Conservation (phyloP, 2,329 filamentous ascomycete species). For the Fusarium solani-melongenae region DNA sequence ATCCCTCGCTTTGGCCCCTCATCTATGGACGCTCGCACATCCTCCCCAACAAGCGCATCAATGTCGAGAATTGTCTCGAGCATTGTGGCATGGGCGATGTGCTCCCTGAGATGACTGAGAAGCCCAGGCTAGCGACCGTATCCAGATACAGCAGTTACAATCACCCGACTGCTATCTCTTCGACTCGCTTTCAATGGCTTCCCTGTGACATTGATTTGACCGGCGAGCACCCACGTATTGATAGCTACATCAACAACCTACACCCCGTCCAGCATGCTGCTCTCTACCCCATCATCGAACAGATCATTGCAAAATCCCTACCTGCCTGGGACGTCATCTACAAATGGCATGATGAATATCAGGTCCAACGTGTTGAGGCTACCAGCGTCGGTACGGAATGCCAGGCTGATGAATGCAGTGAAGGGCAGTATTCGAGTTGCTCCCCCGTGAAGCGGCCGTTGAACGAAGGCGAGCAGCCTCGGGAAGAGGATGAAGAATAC, state of each 20-base stretch:
- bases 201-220: constrained; percentile 61
- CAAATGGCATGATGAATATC: constrained; percentile 45
- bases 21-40: constrained; percentile 46
- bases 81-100: constrained; percentile 48
- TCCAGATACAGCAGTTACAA: not conserved
- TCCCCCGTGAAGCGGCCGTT: not conserved
- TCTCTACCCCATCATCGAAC: constrained; percentile 56
- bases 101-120: constrained; percentile 29
- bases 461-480: constrained; percentile 39
- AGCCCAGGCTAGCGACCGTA: not conserved
- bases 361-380: constrained; percentile 40
- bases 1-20: constrained; percentile 40
- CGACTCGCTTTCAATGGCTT: constrained; percentile 56
- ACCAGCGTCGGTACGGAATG: constrained; percentile 30
- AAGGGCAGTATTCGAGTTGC: not conserved
- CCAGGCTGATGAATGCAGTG: constrained; percentile 29
- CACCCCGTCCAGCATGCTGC: constrained; percentile 54
- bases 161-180: not conserved
- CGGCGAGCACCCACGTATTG: constrained; percentile 51
- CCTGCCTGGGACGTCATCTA: constrained; percentile 58
- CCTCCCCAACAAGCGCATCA: constrained; percentile 46
- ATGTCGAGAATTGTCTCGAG: constrained; percentile 51
- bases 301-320: constrained; percentile 54
- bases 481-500: constrained; percentile 28
- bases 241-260: constrained; percentile 65